Evolutionary conservation across 257 asterid species (phyloP).

Genomic region (Primulina huaijiensis): DNA sequence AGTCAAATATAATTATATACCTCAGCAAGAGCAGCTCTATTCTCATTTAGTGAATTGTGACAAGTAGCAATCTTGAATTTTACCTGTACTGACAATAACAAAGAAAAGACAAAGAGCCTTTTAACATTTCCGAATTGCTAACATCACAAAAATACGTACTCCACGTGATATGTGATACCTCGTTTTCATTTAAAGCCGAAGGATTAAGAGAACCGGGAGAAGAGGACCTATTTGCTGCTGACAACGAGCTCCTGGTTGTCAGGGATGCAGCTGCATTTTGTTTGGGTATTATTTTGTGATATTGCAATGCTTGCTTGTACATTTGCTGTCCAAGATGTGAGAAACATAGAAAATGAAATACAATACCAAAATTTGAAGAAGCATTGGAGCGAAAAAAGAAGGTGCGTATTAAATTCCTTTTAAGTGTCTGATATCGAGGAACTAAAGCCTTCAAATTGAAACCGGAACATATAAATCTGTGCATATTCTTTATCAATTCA

Average conservation of each 20-base stretch:
- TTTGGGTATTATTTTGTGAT: slow-evolving; percentile 62
- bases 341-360: slow-evolving; percentile 11
- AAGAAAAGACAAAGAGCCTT: slow-evolving; percentile 7
- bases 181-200: slow-evolving; percentile 72
- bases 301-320: slow-evolving; percentile 83
- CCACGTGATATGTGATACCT: slow-evolving; percentile 45
- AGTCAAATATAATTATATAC: slow-evolving; percentile 38
- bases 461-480: background rate
- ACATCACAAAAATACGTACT: slow-evolving; percentile 7
- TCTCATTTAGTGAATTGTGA: slow-evolving; percentile 66
- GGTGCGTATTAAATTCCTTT: slow-evolving; percentile 18
- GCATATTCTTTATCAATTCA: background rate
- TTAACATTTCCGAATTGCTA: slow-evolving; percentile 10
- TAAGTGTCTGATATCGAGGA: slow-evolving; percentile 10
- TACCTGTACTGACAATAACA: slow-evolving; percentile 48
- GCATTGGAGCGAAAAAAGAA: slow-evolving; percentile 6
- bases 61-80: slow-evolving; percentile 85
- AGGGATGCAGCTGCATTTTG: slow-evolving; percentile 49
- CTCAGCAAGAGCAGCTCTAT: slow-evolving; percentile 79
- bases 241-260: slow-evolving; percentile 54
- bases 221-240: slow-evolving; percentile 67
- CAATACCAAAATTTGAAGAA: background rate
- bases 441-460: slow-evolving; percentile 5
- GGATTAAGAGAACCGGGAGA: slow-evolving; percentile 70
- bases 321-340: slow-evolving; percentile 48